These are phyloP conservation scores for Marasmius oreades DNA, from an alignment of 1,284 basidiomycete species.

Conservation along the genomic window DNA sequence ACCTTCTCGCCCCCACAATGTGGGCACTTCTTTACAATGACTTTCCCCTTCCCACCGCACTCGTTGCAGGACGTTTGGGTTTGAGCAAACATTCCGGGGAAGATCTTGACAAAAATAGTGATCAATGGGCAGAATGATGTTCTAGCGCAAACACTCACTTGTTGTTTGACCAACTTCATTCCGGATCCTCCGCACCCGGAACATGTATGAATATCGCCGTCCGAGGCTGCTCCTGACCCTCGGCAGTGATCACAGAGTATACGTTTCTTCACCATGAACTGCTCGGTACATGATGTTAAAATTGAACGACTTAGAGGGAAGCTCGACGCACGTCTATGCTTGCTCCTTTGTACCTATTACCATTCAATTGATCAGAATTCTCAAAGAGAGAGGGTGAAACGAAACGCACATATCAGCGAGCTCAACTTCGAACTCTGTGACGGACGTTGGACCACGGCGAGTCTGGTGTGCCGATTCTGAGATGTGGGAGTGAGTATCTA, in stretches of 20 bases:
- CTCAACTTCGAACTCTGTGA: constrained; percentile 86
- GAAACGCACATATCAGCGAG: constrained; percentile 74
- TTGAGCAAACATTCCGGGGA: constrained; percentile 92
- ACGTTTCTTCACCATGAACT: constrained; percentile 89
- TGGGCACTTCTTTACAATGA: constrained; percentile 74
- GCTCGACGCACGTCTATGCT: constrained; percentile 68
- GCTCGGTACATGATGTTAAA: neutral
- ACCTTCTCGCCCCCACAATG: constrained; percentile 84
- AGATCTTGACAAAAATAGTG: constrained; percentile 62
- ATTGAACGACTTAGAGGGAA: constrained; percentile 1
- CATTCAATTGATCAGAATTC: constrained; percentile 11
- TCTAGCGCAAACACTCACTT: constrained; percentile 32
- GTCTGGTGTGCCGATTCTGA: constrained; percentile 55
- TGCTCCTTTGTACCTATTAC: constrained; percentile 65
- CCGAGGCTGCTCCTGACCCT: constrained; percentile 87
- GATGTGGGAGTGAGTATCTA: constrained; percentile 14
- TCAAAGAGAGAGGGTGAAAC: neutral
- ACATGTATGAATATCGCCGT: constrained; percentile 82
- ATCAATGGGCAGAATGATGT: neutral
- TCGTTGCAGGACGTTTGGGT: constrained; percentile 75
- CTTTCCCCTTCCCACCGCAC: constrained; percentile 79
- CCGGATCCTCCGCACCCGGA: constrained; percentile 80
- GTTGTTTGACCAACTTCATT: constrained; percentile 81
- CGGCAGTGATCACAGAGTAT: constrained; percentile 92
- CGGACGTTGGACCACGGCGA: constrained; percentile 77